Evolutionary conservation across 2,329 filamentous ascomycete species (phyloP).

Genomic region (Cryoendolithus antarcticus): DNA sequence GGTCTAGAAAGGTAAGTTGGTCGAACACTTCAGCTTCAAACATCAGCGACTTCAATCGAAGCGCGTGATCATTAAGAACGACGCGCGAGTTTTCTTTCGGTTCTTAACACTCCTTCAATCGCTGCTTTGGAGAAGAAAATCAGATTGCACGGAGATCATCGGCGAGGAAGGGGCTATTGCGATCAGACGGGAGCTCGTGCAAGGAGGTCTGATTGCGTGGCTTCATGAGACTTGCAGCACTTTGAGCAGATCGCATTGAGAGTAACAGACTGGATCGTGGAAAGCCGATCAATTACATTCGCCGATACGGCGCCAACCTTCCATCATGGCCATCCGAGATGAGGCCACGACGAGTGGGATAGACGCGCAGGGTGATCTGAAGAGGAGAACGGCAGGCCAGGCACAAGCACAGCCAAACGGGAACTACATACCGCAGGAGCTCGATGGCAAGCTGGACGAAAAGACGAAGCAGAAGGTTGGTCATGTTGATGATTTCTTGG

Average conservation of each 20-base stretch:
- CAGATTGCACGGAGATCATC: no score
- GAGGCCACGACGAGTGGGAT: constrained; percentile 24
- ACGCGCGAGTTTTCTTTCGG: no score
- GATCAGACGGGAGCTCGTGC: no score
- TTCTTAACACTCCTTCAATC: no score
- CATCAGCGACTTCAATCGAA: constrained; percentile 32
- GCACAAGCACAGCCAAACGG: constrained; percentile 17
- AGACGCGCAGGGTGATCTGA: constrained; percentile 32
- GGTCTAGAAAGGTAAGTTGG: no score
- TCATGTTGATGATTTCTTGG: constrained; percentile 2
- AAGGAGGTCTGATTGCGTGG: no score
- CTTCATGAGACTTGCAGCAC: constrained; percentile 37
- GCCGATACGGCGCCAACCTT: neutral
- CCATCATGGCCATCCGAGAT: constrained; percentile 17
- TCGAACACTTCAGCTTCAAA: constrained; percentile 35
- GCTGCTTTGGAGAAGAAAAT: no score
- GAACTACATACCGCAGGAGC: constrained; percentile 19
- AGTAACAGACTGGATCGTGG: no score
- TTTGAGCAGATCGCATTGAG: no score
- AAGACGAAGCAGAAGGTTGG: constrained; percentile 38
- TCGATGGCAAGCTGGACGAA: constrained; percentile 23
- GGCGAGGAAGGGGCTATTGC: no score
- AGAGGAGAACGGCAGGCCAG: constrained; percentile 32
- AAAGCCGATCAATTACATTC: no score
- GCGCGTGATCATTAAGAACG: no score